Base-by-base conservation (phyloP, 2,329 filamentous ascomycete genomes). In the Aureobasidium zeae region DNA sequence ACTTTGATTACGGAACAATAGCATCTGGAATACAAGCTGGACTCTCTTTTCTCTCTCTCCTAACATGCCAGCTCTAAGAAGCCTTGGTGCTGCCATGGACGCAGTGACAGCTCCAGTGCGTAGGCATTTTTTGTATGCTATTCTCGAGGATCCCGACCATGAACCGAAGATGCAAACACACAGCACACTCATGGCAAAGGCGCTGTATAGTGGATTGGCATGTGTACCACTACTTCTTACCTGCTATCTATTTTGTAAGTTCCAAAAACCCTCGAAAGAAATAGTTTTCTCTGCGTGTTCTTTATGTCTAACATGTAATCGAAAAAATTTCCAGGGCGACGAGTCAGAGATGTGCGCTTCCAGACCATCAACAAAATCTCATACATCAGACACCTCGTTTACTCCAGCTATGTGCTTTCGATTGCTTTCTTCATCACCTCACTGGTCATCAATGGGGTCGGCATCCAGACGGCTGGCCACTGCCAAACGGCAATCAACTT, bases 401-500 rank as follows among this genome's bases (percentile, higher is more conserved):
- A 60, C 13, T 19, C 56, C 4, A 56, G 64, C 2, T 65, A 63
- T 49, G 22, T 60, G 12, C 44, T 60, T 17, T 58, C 59, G 15
- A 57, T 65, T 29, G 46, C 46, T 1, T 67, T 64, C 15, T 30
- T 57, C 19, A 52, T 60, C 1, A 53, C 58, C n/a, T 55, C 61
- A 1, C 42, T 65, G 12, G 45, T 63, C 0, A 52, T 61, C 16
- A 55, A 47, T 25, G 61, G 59, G 1, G 48, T 64, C 2, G 57
- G 58, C 5, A 45, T 64, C 1, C 24, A 49, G n/a, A 46, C 46
- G 5, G 12, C 44, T 2, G 24, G 29, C 3, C 47, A 52, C 12
- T 68, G 65, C 46, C 52, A 52, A n/a, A 51, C 51, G 1, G 58
- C 61, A 1, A 59, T 65, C 30, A 54, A 58, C 22, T 46, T 63